A percentile compares a stretch with the other conserved stretches of the same genome.
These are phyloP conservation scores for Nectriaceae sp. DNA, from an alignment of 2,329 filamentous ascomycete genomes.

Conservation along the genomic window DNA sequence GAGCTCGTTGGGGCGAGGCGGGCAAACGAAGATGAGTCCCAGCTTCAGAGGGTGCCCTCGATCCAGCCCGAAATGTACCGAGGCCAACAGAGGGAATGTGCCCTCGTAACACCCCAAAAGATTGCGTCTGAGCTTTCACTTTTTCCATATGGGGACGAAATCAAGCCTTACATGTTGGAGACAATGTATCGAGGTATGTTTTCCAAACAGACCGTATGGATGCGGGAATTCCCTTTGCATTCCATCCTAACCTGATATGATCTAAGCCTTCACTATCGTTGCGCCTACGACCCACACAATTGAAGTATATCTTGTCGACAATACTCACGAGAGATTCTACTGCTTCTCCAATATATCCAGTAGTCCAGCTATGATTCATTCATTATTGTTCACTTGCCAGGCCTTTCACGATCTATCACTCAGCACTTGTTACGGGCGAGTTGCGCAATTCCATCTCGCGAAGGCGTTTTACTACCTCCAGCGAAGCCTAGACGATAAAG, in stretches of 20 bases:
- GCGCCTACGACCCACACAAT: constrained; percentile 22
- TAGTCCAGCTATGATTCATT: constrained; percentile 24
- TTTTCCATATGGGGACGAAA: constrained; percentile 3
- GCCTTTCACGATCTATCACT: constrained; percentile 21
- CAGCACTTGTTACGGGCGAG: constrained; percentile 2
- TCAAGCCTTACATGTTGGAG: constrained; percentile 15
- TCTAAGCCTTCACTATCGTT: constrained; percentile 13
- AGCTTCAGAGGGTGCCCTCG: neutral
- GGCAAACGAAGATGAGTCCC: neutral
- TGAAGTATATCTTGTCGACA: constrained; percentile 11
- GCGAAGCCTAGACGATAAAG: constrained; percentile 14
- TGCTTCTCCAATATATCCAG: constrained; percentile 21
- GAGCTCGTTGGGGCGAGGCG: constrained; percentile 1
- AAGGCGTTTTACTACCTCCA: constrained; percentile 22
- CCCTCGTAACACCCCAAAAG: constrained; percentile 4
- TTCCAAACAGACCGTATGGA: no score
- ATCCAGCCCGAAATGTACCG: neutral
- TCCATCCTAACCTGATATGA: neutral
- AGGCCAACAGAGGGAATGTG: constrained; percentile 2
- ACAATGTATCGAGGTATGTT: constrained; percentile 12
- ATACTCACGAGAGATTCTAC: constrained; percentile 12
- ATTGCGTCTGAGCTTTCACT: constrained; percentile 16
- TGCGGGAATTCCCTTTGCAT: no score
- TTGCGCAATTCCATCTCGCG: constrained; percentile 18
- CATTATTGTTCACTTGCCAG: constrained; percentile 25